Conservation (phyloP, 1,284 basidiomycete genomes). For the Phlebopus sp. region DNA sequence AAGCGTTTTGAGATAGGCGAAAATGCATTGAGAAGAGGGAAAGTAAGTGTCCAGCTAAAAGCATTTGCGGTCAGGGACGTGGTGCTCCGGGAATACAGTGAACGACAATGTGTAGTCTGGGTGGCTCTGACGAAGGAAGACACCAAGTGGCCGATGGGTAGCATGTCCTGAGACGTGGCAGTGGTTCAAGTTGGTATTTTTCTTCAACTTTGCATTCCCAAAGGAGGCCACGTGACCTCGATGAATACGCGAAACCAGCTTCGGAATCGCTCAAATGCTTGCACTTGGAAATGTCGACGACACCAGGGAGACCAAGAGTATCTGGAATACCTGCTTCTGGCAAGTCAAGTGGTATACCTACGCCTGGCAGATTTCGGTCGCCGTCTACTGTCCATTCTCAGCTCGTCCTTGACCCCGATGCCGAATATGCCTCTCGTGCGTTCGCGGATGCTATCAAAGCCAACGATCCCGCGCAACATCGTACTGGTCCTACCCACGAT, state of each 20-base stretch:
- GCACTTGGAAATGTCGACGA: slow-evolving; percentile 37
- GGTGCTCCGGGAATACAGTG: slow-evolving; percentile 3
- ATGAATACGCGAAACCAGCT: too few relatives aligned
- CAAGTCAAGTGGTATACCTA: slow-evolving; percentile 58
- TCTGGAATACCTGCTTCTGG: slow-evolving; percentile 62
- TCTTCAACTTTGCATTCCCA: too few relatives aligned
- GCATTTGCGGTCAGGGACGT: slow-evolving; percentile 1
- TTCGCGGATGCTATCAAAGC: slow-evolving; percentile 75
- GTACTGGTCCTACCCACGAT: slow-evolving; percentile 38
- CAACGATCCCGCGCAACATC: slow-evolving; percentile 73
- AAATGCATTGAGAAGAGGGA: slow-evolving; percentile 2
- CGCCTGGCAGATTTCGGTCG: slow-evolving; percentile 69
- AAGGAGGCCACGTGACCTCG: too few relatives aligned
- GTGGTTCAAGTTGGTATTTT: too few relatives aligned
- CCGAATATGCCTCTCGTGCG: slow-evolving; percentile 59
- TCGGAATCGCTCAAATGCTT: too few relatives aligned
- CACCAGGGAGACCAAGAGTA: slow-evolving; percentile 51
- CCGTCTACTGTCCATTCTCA: slow-evolving; percentile 47
- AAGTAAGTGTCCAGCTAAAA: not conserved
- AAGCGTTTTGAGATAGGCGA: slow-evolving; percentile 7
- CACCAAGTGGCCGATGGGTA: too few relatives aligned
- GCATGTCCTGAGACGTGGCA: too few relatives aligned
- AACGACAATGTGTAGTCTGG: not conserved
- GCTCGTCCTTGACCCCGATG: slow-evolving; percentile 36
- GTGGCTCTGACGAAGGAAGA: too few relatives aligned